Evolutionary conservation across 2,329 filamentous ascomycete species (phyloP).

Genomic region (Colletotrichum theobromicola): DNA sequence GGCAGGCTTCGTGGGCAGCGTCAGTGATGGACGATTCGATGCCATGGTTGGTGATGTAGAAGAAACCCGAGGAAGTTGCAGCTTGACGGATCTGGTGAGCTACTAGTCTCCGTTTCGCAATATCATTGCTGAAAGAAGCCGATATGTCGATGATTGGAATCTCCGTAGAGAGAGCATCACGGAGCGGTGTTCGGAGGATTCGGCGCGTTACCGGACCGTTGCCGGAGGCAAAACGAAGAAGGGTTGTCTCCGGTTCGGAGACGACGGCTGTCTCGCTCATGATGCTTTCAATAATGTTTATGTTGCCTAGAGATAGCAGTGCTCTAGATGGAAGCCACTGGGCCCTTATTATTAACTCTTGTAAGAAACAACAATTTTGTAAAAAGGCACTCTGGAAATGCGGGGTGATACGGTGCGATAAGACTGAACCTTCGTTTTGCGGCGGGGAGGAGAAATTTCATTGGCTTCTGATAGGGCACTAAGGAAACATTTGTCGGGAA

Average conservation of each 20-base stretch:
- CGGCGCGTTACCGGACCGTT: conserved; percentile 41
- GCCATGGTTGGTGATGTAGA: conserved; percentile 59
- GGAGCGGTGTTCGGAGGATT: conserved; percentile 38
- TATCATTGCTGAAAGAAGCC: conserved; percentile 39
- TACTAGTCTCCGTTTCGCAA: conserved; percentile 40
- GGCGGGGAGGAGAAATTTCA: neutral
- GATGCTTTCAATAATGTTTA: neutral
- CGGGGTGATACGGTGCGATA: neutral
- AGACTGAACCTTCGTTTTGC: neutral
- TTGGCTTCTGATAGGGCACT: neutral
- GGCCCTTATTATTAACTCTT: neutral
- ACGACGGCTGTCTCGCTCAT: neutral
- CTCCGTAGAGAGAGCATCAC: conserved; percentile 43
- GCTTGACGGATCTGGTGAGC: conserved; percentile 48
- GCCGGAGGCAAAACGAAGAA: conserved; percentile 39
- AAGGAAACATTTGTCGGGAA: neutral
- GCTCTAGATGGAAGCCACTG: neutral
- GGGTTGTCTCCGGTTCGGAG: conserved; percentile 24
- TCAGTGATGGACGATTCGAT: conserved; percentile 37
- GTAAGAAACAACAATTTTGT: neutral
- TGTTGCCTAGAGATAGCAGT: neutral
- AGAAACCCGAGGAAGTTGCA: conserved; percentile 58
- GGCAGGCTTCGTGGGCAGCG: conserved; percentile 35
- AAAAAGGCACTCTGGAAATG: neutral
- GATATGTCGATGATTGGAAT: conserved; percentile 61